These are phyloP conservation scores for Ramularia collo-cygni DNA, from an alignment of 2,329 filamentous ascomycete genomes.

Conservation along the genomic window DNA sequence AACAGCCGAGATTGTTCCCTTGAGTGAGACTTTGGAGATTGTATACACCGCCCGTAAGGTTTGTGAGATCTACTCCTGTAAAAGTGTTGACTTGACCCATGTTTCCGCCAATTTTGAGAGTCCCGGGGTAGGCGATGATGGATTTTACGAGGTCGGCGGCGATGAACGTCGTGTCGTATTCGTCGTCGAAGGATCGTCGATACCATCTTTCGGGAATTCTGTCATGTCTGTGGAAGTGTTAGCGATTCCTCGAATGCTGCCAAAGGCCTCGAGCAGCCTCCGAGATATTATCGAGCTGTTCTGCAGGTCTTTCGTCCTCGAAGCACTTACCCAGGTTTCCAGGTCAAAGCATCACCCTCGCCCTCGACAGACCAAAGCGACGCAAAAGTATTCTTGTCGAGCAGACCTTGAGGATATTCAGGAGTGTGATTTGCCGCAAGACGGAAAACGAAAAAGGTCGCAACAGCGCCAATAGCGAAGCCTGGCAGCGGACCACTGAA, in stretches of 20 bases:
- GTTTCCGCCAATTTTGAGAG: constrained; percentile 30
- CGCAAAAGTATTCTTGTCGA: constrained; percentile 20
- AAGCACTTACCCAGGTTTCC: too few relatives aligned
- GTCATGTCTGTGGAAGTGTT: too few relatives aligned
- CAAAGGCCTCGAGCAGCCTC: too few relatives aligned
- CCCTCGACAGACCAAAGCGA: too few relatives aligned
- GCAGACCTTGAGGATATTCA: constrained; percentile 17
- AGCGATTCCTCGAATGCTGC: too few relatives aligned
- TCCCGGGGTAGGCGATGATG: constrained; percentile 26
- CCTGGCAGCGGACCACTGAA: constrained; percentile 24
- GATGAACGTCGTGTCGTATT: constrained; percentile 31
- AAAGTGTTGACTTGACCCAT: constrained; percentile 21
- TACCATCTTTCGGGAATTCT: constrained; percentile 29
- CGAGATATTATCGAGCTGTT: too few relatives aligned
- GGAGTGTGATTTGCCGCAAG: constrained; percentile 24
- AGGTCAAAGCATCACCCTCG: too few relatives aligned
- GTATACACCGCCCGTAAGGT: constrained; percentile 25
- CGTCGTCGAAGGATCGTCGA: constrained; percentile 21
- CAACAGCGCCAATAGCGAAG: constrained; percentile 18
- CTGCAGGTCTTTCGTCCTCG: too few relatives aligned
- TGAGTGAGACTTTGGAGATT: constrained; percentile 17
- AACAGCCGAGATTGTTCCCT: constrained; percentile 35
- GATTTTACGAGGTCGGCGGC: constrained; percentile 16
- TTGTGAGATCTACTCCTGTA: constrained; percentile 17
- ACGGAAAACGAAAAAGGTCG: constrained; percentile 24